These are phyloP conservation scores for Mortierella sp. DNA, from an alignment of 371 early-diverging fungal genomes.

Conservation along the genomic window DNA sequence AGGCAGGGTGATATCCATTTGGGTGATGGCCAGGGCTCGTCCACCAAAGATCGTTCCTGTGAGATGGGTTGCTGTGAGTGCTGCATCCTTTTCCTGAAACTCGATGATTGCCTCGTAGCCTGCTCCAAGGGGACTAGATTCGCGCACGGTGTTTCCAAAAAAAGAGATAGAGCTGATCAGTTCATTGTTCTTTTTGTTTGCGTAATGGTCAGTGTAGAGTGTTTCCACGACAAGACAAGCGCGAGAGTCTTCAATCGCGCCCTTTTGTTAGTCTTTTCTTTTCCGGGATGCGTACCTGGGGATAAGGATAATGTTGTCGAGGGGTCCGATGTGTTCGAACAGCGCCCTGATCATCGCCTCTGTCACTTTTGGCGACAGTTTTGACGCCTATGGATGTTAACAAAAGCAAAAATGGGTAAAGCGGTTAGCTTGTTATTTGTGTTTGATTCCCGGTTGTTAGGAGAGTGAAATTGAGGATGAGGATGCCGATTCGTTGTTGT, in stretches of 20 bases:
- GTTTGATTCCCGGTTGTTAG: background rate
- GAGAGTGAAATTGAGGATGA: background rate
- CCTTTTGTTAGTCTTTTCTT: background rate
- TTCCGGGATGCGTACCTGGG: conserved; percentile 33
- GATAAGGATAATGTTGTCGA: conserved; percentile 62
- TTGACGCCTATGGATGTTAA: conserved; percentile 60
- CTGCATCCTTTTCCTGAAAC: conserved; percentile 64
- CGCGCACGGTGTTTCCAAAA: conserved; percentile 13
- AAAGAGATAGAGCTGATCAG: conserved; percentile 22
- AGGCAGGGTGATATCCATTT: conserved; percentile 44
- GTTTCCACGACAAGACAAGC: background rate
- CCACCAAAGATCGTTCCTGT: conserved; percentile 78
- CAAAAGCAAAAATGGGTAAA: background rate
- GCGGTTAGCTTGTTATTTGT: background rate
- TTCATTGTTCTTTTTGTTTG: background rate
- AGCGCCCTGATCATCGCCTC: conserved; percentile 64
- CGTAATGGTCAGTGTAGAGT: background rate
- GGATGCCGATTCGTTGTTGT: background rate
- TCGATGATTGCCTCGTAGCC: conserved; percentile 71
- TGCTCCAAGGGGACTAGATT: conserved; percentile 61
- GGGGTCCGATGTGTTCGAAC: conserved; percentile 65
- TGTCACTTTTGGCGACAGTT: conserved; percentile 65
- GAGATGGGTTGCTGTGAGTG: conserved; percentile 68
- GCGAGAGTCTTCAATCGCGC: background rate
- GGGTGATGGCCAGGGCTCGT: conserved; percentile 60